These are phyloP conservation scores for Calonectria fujianensis DNA, from an alignment of 2,329 filamentous ascomycete species.

Conservation along the genomic window DNA sequence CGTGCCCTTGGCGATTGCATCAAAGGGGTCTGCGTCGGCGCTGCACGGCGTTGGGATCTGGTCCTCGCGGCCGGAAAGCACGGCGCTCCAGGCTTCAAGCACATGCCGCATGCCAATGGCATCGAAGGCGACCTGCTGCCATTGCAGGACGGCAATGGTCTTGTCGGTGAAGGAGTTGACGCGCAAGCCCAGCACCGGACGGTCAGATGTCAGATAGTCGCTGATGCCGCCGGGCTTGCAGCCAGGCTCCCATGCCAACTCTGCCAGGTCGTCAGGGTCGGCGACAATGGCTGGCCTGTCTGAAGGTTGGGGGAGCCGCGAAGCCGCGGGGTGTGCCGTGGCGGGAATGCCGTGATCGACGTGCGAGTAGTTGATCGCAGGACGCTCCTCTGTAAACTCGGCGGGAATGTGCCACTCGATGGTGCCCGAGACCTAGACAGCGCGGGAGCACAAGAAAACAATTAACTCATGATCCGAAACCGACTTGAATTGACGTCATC, in stretches of 20 bases:
- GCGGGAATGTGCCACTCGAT: conserved; percentile 45
- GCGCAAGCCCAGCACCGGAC: conserved; percentile 30
- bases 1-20: conserved; percentile 29
- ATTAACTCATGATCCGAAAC: background rate
- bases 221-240: conserved; percentile 31
- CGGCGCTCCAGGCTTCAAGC: conserved; percentile 30
- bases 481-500: background rate
- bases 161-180: conserved; percentile 42
- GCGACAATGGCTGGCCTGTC: conserved; percentile 29
- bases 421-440: conserved; percentile 26
- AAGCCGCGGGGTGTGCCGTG: conserved; percentile 36
- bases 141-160: conserved; percentile 29
- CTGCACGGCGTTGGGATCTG: conserved; percentile 29
- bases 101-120: conserved; percentile 28
- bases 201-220: conserved; percentile 38
- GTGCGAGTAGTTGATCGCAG: conserved; percentile 35
- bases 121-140: conserved; percentile 40
- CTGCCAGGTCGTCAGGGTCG: conserved; percentile 39
- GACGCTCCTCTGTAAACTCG: conserved; percentile 33
- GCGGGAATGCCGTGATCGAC: conserved; percentile 29
- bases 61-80: conserved; percentile 36
- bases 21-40: conserved; percentile 37
- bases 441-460: background rate
- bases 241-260: conserved; percentile 39
- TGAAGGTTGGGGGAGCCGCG: conserved; percentile 25